Evolutionary conservation across 106 monocot species (phyloP).

Genomic region (Dioscorea zingiberensis): DNA sequence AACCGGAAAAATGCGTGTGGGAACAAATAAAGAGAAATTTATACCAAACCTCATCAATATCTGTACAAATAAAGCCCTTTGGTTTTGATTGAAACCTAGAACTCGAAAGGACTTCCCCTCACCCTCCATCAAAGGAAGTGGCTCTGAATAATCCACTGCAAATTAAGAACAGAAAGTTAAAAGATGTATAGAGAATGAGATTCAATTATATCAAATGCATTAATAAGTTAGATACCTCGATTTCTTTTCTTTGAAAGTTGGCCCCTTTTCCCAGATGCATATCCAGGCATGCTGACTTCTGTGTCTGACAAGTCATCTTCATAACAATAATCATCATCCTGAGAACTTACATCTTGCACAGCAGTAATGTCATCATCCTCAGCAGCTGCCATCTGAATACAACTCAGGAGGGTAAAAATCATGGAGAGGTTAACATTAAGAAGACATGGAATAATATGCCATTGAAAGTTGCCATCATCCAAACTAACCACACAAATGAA

Average conservation of each 20-base stretch:
- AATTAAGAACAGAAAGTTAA: conserved; percentile 10
- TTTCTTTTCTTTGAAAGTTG: conserved; percentile 58
- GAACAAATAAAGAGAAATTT: no score
- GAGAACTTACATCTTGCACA: conserved; percentile 64
- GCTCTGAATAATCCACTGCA: conserved; percentile 43
- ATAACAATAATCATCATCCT: conserved; percentile 89
- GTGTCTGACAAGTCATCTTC: conserved; percentile 82
- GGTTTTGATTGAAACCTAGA: conserved; percentile 89
- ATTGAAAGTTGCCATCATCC: no score
- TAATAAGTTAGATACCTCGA: conserved; percentile 40
- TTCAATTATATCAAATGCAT: background rate
- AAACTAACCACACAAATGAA: no score
- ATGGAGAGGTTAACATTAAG: no score
- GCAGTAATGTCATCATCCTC: conserved; percentile 77
- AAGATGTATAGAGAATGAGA: conserved; percentile 1
- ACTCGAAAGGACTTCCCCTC: conserved; percentile 83
- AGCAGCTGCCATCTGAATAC: conserved; percentile 65
- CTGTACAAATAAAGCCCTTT: conserved; percentile 75
- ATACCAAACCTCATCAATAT: conserved; percentile 77
- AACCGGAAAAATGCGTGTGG: no score
- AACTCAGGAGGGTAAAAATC: conserved; percentile 10
- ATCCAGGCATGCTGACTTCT: conserved; percentile 40
- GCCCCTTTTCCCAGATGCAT: conserved; percentile 38
- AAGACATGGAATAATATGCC: no score
- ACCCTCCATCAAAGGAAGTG: conserved; percentile 87